Conservation (phyloP, 176 grass and related monocot genomes). For the Carex parvula region DNA sequence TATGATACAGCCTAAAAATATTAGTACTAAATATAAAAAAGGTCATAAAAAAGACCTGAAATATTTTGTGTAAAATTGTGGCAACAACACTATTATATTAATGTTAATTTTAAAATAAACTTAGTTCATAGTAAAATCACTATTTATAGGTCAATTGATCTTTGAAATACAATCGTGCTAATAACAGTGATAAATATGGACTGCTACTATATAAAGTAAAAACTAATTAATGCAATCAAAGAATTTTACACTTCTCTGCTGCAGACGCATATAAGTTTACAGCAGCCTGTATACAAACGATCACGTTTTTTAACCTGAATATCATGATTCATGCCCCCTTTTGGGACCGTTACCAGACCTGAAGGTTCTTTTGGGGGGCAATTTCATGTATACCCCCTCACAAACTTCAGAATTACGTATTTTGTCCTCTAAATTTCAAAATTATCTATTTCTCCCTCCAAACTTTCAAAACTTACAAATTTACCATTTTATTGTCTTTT, state of each 20-base stretch:
- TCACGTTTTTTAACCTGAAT: neutral
- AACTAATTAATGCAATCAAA: neutral
- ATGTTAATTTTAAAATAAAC: neutral
- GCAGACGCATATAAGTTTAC: neutral
- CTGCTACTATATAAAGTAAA: neutral
- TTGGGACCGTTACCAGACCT: too few relatives aligned
- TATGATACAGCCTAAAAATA: neutral
- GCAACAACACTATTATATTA: neutral
- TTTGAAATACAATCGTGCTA: neutral
- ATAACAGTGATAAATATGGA: too few relatives aligned
- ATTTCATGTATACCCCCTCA: too few relatives aligned
- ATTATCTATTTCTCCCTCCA: too few relatives aligned
- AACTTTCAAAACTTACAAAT: too few relatives aligned
- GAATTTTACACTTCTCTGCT: neutral
- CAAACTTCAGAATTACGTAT: too few relatives aligned
- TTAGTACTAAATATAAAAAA: too few relatives aligned
- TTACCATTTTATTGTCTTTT: too few relatives aligned
- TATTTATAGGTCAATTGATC: neutral
- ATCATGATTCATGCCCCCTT: neutral
- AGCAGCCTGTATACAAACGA: neutral
- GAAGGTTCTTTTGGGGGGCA: too few relatives aligned
- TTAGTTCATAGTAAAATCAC: neutral
- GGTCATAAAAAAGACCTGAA: neutral
- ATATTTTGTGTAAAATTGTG: neutral
- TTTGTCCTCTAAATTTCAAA: too few relatives aligned